Percentiles rank a stretch among this genome's conserved stretches.
These are phyloP conservation scores for Aspergillus sclerotioniger DNA, from an alignment of 495 filamentous ascomycete species.

Conservation along the genomic window DNA sequence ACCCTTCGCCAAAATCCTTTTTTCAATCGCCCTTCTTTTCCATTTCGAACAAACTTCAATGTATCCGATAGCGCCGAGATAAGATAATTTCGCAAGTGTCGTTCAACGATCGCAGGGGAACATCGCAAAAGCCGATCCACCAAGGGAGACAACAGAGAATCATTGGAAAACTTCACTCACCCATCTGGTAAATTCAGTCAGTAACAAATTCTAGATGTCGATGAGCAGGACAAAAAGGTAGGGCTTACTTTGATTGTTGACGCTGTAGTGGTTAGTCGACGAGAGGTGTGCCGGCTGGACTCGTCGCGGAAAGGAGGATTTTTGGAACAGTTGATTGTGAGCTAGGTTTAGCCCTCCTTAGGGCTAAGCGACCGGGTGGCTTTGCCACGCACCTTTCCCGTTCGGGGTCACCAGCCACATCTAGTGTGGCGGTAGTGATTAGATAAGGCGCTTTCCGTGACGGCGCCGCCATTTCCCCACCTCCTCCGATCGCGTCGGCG, in stretches of 20 bases:
- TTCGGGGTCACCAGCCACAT: constrained; percentile 18
- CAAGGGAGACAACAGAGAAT: constrained; percentile 24
- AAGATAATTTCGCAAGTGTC: constrained; percentile 10
- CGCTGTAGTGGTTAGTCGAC: constrained; percentile 54
- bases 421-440: constrained; percentile 18
- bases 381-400: constrained; percentile 26
- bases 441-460: constrained; percentile 1
- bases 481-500: constrained; percentile 8
- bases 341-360: constrained; percentile 49
- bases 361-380: constrained; percentile 46
- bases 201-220: constrained; percentile 22
- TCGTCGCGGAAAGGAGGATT: constrained; percentile 45
- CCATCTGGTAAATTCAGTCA: constrained; percentile 50
- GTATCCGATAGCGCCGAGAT: background rate
- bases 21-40: background rate
- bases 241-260: constrained; percentile 52
- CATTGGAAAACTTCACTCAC: constrained; percentile 44
- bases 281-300: constrained; percentile 38
- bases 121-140: constrained; percentile 32
- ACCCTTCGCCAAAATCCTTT: background rate
- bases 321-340: constrained; percentile 42
- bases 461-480: constrained; percentile 16
- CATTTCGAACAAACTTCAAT: background rate
- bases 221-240: constrained; percentile 3
- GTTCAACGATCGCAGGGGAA: constrained; percentile 21